A percentile compares a stretch with the other conserved stretches of the same genome.
Evolutionary conservation across 176 grass and related monocot genomes (phyloP).

Genomic region (Urochloa ruziziensis): DNA sequence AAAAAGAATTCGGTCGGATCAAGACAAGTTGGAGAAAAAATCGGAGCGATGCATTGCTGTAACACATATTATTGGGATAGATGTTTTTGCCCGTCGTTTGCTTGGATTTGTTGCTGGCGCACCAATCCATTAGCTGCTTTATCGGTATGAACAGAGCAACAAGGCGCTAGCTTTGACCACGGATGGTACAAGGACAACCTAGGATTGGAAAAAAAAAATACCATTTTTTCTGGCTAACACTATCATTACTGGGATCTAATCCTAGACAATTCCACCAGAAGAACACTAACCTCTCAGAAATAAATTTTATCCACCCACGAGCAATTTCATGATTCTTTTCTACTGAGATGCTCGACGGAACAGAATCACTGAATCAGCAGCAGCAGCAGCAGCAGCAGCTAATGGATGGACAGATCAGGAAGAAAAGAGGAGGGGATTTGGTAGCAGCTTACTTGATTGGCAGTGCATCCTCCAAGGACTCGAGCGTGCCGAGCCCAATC

Average conservation of each 20-base stretch:
- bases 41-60: neutral
- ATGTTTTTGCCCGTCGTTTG: neutral
- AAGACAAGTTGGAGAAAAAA: neutral
- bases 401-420: neutral
- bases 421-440: neutral
- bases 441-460: slow-evolving; percentile 59
- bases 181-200: neutral
- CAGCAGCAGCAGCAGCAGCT: too few relatives aligned
- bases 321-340: neutral
- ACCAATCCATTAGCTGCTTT: neutral
- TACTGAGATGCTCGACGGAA: too few relatives aligned
- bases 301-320: neutral
- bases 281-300: neutral
- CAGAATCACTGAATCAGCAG: too few relatives aligned
- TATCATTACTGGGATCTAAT: slow-evolving; percentile 8
- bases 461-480: slow-evolving; percentile 59
- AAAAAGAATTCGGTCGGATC: neutral
- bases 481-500: slow-evolving; percentile 38
- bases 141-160: neutral
- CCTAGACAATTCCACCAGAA: neutral
- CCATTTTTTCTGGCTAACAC: neutral
- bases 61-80: neutral
- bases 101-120: neutral
- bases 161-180: neutral
- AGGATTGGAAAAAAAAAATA: neutral